A percentile compares a stretch with the other conserved stretches of the same genome.
phyloP scores from a whole-genome alignment of 2,329 filamentous ascomycete species.

The Penicillium rolfsii region DNA sequence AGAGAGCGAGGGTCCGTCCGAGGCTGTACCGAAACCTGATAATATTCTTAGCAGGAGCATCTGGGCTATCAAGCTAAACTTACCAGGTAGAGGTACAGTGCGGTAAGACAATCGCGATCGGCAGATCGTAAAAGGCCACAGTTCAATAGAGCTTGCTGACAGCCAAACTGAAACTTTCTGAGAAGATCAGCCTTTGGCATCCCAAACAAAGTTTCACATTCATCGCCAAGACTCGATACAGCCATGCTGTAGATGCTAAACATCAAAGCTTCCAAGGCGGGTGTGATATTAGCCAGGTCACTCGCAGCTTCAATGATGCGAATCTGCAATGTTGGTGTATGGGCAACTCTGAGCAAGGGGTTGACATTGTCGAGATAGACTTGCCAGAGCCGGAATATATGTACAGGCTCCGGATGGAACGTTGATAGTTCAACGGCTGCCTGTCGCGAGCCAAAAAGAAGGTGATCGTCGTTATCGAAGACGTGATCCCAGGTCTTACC shows the following conservation, averaged over 20 bases:
- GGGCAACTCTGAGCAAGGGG: conserved; percentile 68
- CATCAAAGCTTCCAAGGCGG: conserved; percentile 67
- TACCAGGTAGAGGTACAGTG: conserved; percentile 59
- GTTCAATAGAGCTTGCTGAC: conserved; percentile 53
- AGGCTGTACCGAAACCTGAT: conserved; percentile 60
- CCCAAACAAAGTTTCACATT: conserved; percentile 48
- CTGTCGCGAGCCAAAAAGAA: conserved; percentile 22
- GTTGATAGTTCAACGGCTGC: conserved; percentile 14
- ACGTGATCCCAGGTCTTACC: conserved; percentile 21
- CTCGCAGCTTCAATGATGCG: conserved; percentile 65
- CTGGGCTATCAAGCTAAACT: conserved; percentile 24
- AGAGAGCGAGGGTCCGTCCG: conserved; percentile 62
- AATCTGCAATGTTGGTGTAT: conserved; percentile 67
- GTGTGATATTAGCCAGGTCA: conserved; percentile 58
- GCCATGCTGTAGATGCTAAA: conserved; percentile 70
- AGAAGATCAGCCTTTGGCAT: conserved; percentile 45
- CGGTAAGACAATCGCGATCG: conserved; percentile 54
- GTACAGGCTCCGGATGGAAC: conserved; percentile 26
- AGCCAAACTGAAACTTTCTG: conserved; percentile 48
- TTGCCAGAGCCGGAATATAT: conserved; percentile 59
- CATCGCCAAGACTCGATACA: conserved; percentile 60
- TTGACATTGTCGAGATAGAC: conserved; percentile 71
- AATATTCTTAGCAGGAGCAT: conserved; percentile 45
- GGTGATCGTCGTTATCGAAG: conserved; percentile 15
- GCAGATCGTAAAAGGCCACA: conserved; percentile 47